A percentile compares a stretch with the other conserved stretches of the same genome.
Evolutionary conservation across 164 flowering plant species (phyloP).

Genomic region (Macadamia integrifolia): DNA sequence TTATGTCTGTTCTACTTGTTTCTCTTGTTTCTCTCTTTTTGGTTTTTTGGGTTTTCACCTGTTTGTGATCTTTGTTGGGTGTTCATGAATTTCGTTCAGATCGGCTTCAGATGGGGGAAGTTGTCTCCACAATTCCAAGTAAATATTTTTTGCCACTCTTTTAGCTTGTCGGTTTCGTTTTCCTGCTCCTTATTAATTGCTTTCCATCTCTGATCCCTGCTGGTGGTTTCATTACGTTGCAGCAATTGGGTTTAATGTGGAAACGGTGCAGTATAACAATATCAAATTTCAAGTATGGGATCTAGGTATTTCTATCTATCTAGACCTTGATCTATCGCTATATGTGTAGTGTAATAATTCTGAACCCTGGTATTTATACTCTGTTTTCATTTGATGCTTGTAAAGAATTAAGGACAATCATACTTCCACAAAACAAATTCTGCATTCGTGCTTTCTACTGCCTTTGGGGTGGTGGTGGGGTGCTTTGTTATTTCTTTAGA

Average conservation of each 20-base stretch:
- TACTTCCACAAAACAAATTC: too few species aligned
- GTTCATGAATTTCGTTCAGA: conserved; percentile 37
- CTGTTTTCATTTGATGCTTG: too few species aligned
- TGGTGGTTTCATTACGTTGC: conserved; percentile 22
- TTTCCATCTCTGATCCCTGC: neutral
- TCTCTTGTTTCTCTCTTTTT: neutral
- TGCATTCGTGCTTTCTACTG: too few species aligned
- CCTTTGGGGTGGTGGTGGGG: too few species aligned
- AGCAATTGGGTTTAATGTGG: conserved; percentile 98
- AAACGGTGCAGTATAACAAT: conserved; percentile 90
- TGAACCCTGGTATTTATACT: too few species aligned
- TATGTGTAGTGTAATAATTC: too few species aligned
- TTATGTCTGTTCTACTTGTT: conserved; percentile 48
- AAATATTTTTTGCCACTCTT: neutral
- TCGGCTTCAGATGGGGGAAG: conserved; percentile 99
- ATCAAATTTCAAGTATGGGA: conserved; percentile 99
- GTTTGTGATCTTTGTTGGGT: neutral
- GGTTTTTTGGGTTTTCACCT: conserved; percentile 3
- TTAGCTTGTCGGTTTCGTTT: neutral
- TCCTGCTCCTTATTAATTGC: neutral
- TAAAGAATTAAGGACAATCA: too few species aligned
- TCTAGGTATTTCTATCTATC: conserved; percentile 52
- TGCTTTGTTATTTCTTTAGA: too few species aligned
- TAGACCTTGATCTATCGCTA: neutral
- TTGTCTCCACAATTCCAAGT: conserved; percentile 97